A percentile compares a stretch with the other conserved stretches of the same genome.
Evolutionary conservation across 345 rosid genomes (phyloP).

Genomic region (Carallia pectinifolia): DNA sequence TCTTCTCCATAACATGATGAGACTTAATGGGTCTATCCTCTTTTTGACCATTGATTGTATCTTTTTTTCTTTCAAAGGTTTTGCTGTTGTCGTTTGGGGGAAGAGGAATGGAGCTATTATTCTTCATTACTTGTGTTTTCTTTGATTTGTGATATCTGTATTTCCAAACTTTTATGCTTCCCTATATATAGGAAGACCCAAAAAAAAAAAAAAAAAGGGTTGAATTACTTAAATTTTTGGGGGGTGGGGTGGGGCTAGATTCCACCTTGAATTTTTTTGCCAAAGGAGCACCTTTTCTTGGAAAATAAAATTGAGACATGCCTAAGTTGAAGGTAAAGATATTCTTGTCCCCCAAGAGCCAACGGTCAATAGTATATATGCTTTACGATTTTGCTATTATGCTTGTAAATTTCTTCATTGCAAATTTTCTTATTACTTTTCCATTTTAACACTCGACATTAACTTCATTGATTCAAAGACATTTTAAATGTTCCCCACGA

Average conservation of each 20-base stretch:
- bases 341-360: background rate
- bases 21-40: conserved; percentile 6
- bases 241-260: background rate
- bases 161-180: background rate
- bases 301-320: background rate
- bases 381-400: too few relatives aligned
- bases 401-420: too few relatives aligned
- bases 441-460: too few relatives aligned
- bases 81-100: conserved; percentile 9
- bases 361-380: background rate
- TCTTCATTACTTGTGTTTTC: conserved; percentile 19
- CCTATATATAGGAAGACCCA: background rate
- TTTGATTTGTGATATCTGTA: background rate
- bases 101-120: conserved; percentile 22
- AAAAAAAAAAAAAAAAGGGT: background rate
- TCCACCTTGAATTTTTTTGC: background rate
- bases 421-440: too few relatives aligned
- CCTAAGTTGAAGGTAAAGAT: background rate
- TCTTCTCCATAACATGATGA: background rate
- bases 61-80: conserved; percentile 17
- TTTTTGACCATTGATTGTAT: background rate
- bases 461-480: too few relatives aligned
- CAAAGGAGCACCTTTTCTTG: conserved; percentile 1
- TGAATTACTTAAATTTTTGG: background rate
- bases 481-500: too few relatives aligned